phyloP scores from a whole-genome alignment of 768 basidiomycete genomes.

The Bullera alba region DNA sequence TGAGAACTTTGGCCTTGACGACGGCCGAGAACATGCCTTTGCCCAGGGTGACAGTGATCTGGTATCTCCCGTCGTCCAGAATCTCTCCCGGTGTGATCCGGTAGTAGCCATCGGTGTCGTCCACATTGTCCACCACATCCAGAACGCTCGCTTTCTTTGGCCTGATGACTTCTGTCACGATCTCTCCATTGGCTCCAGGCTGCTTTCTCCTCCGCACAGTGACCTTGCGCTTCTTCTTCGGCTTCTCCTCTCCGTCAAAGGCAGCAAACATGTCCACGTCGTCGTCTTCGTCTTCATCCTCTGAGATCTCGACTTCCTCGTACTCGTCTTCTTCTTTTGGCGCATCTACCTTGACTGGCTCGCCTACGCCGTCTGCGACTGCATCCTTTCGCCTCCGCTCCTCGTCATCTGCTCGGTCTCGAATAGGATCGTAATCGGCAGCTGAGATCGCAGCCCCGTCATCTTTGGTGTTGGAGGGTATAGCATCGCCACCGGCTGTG shows the following conservation, averaged over 20 bases:
- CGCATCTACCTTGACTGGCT: slow-evolving; percentile 13
- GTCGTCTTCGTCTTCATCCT: slow-evolving; percentile 32
- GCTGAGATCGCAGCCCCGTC: slow-evolving; percentile 58
- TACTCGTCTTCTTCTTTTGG: slow-evolving; percentile 15
- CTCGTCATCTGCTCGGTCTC: slow-evolving; percentile 79
- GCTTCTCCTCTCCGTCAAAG: slow-evolving; percentile 50
- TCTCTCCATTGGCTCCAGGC: slow-evolving; percentile 16
- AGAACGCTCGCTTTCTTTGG: slow-evolving; percentile 49
- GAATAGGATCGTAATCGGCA: slow-evolving; percentile 81
- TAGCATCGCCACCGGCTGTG: slow-evolving; percentile 46
- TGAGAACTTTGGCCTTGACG: slow-evolving; percentile 76
- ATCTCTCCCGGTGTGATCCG: slow-evolving; percentile 88
- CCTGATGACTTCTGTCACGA: slow-evolving; percentile 34
- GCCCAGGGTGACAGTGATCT: slow-evolving; percentile 89
- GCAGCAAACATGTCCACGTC: slow-evolving; percentile 92
- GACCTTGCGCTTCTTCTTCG: slow-evolving; percentile 50
- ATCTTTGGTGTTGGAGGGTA: slow-evolving; percentile 47
- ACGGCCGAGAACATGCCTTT: slow-evolving; percentile 99
- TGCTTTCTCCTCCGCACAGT: slow-evolving; percentile 20
- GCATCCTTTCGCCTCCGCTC: slow-evolving; percentile 58
- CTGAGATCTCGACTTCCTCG: slow-evolving; percentile 33
- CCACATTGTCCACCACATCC: slow-evolving; percentile 68
- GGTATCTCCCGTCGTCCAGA: slow-evolving; percentile 83
- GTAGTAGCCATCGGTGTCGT: slow-evolving; percentile 94
- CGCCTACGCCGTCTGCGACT: slow-evolving; percentile 30